Evolutionary conservation across 768 basidiomycete species (phyloP).

Genomic region (Leucosporidium scottii): DNA sequence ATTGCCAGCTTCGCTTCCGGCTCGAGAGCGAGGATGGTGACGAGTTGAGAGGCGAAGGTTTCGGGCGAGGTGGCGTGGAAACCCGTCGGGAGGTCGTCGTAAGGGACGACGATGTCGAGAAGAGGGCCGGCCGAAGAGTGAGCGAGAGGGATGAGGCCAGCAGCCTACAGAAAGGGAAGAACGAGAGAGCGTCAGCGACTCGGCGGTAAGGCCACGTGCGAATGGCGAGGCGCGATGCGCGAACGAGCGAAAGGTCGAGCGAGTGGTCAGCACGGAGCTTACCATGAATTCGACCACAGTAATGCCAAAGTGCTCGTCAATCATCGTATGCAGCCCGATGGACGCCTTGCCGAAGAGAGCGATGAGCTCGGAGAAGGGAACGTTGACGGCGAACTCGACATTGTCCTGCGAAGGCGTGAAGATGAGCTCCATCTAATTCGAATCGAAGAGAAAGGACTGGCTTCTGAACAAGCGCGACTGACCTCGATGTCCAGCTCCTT

Average conservation of each 20-base stretch:
- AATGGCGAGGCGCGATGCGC: slow-evolving; percentile 17
- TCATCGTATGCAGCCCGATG: slow-evolving; percentile 90
- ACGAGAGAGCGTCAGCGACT: neutral
- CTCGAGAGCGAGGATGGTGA: slow-evolving; percentile 54
- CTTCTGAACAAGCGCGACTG: slow-evolving; percentile 25
- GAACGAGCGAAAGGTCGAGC: slow-evolving; percentile 10
- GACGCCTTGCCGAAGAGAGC: slow-evolving; percentile 64
- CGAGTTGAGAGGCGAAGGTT: slow-evolving; percentile 63
- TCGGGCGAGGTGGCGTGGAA: slow-evolving; percentile 64
- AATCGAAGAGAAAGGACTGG: too few relatives aligned
- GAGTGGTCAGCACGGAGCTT: slow-evolving; percentile 8
- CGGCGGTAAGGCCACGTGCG: neutral
- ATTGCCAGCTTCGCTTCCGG: slow-evolving; percentile 54
- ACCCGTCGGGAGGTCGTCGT: slow-evolving; percentile 57
- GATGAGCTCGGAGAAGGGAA: slow-evolving; percentile 64
- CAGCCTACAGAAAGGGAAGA: slow-evolving; percentile 54
- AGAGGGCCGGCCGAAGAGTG: slow-evolving; percentile 91
- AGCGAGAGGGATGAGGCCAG: slow-evolving; percentile 82
- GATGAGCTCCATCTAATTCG: too few relatives aligned
- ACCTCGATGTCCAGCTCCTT: slow-evolving; percentile 61
- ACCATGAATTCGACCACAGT: slow-evolving; percentile 98
- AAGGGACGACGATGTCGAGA: slow-evolving; percentile 81
- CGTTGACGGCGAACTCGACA: slow-evolving; percentile 76
- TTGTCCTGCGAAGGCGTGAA: slow-evolving; percentile 48
- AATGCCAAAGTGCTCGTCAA: slow-evolving; percentile 97